Evolutionary conservation across 2,329 filamentous ascomycete genomes (phyloP).

Genomic region (Clonostachys rhizophaga): DNA sequence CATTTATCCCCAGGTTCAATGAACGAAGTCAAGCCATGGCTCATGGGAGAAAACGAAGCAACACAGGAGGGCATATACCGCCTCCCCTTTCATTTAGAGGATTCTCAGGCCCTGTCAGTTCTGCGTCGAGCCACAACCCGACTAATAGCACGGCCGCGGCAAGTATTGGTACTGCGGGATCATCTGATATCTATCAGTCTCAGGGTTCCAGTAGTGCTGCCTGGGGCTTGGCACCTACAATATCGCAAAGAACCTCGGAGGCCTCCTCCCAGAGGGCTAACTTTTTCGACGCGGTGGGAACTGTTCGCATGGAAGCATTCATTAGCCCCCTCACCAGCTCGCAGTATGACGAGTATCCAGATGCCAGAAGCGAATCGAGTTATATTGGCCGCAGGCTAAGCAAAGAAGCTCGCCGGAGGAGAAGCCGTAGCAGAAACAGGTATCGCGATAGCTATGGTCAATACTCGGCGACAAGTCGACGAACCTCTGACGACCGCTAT

Average conservation of each 20-base stretch:
- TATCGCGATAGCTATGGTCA: slow-evolving; percentile 44
- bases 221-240: slow-evolving; percentile 37
- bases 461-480: slow-evolving; percentile 29
- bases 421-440: slow-evolving; percentile 49
- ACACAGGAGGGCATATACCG: slow-evolving; percentile 72
- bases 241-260: slow-evolving; percentile 49
- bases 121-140: slow-evolving; percentile 35
- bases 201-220: slow-evolving; percentile 35
- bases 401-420: slow-evolving; percentile 47
- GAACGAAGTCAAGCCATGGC: slow-evolving; percentile 38
- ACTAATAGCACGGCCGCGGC: slow-evolving; percentile 54
- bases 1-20: slow-evolving; percentile 65
- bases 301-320: slow-evolving; percentile 95
- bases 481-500: slow-evolving; percentile 42
- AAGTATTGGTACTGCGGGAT: slow-evolving; percentile 52
- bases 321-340: slow-evolving; percentile 60
- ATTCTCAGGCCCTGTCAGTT: slow-evolving; percentile 57
- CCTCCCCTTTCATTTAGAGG: slow-evolving; percentile 72
- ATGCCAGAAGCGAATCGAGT: slow-evolving; percentile 45
- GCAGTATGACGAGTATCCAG: slow-evolving; percentile 37
- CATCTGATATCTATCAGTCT: slow-evolving; percentile 58
- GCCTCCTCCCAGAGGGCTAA: slow-evolving; percentile 48
- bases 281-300: slow-evolving; percentile 87
- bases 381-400: slow-evolving; percentile 44
- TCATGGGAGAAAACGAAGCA: slow-evolving; percentile 84